phyloP scores from a whole-genome alignment of 352 stramenopile species.

The Globisporangium mamillatum region DNA sequence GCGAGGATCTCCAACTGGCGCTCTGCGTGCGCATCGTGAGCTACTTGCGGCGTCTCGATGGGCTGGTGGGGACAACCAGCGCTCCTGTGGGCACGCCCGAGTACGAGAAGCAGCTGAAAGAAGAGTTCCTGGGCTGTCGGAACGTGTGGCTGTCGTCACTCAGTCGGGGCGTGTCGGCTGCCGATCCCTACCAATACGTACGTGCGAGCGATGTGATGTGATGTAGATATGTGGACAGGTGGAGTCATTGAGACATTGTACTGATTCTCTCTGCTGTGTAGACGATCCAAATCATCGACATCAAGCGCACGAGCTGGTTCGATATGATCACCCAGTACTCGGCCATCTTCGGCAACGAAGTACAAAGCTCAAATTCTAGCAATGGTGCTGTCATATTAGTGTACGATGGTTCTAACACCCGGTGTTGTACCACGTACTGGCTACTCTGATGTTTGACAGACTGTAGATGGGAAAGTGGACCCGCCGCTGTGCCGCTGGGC shows the following conservation, averaged over 20 bases:
- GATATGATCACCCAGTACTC: slow-evolving; percentile 91
- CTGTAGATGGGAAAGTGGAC: slow-evolving; percentile 79
- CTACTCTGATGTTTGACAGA: slow-evolving; percentile 20
- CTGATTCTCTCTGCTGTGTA: slow-evolving; percentile 17
- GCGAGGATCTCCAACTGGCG: slow-evolving; percentile 75
- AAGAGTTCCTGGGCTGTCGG: slow-evolving; percentile 79
- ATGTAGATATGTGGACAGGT: too few species aligned
- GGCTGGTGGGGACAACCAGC: slow-evolving; percentile 24
- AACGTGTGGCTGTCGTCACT: slow-evolving; percentile 76
- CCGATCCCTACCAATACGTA: slow-evolving; percentile 85
- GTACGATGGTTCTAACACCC: not conserved
- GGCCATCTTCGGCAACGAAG: slow-evolving; percentile 85
- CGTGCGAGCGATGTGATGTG: not conserved
- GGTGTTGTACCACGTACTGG: not conserved
- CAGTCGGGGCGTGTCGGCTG: slow-evolving; percentile 44
- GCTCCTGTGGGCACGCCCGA: slow-evolving; percentile 34
- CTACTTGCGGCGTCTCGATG: slow-evolving; percentile 74
- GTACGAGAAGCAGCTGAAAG: slow-evolving; percentile 81
- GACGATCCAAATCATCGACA: slow-evolving; percentile 85
- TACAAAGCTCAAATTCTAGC: slow-evolving; percentile 10
- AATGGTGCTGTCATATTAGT: not conserved
- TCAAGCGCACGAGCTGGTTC: slow-evolving; percentile 88
- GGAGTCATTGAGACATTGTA: not conserved
- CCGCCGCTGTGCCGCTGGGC: slow-evolving; percentile 77
- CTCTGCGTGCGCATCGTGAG: slow-evolving; percentile 80